phyloP scores from a whole-genome alignment of 345 rosid genomes.

The Brassica incana region DNA sequence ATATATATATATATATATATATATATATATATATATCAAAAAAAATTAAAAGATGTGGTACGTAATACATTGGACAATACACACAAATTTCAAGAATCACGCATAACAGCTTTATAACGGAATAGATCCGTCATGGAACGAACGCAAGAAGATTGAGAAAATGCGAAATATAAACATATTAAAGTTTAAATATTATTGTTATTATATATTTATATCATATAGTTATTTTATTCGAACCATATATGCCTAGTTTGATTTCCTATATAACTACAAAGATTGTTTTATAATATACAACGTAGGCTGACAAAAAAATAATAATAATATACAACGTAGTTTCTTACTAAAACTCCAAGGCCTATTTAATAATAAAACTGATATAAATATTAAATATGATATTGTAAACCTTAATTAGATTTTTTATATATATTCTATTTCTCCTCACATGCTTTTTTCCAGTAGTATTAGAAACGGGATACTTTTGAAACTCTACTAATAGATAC shows the following conservation, averaged over 20 bases:
- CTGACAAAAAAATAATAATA: too few species aligned
- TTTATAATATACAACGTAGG: neutral
- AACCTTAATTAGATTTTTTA: neutral
- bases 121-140: conserved; percentile 34
- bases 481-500: conserved; percentile 37
- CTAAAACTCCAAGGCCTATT: neutral
- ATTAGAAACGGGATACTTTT: conserved; percentile 20
- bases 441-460: conserved; percentile 5
- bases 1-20: neutral
- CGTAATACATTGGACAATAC: conserved; percentile 28
- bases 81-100: conserved; percentile 36
- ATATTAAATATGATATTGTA: neutral
- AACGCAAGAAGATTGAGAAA: neutral
- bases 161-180: neutral
- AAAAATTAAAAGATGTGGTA: conserved; percentile 14
- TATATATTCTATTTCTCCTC: neutral
- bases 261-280: neutral
- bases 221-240: neutral
- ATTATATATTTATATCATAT: neutral
- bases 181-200: neutral
- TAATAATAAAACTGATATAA: neutral
- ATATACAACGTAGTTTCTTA: neutral
- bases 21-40: neutral
- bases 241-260: neutral
- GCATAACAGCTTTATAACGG: conserved; percentile 42